Evolutionary conservation across 192 early-diverging fungal species (phyloP).

Genomic region (Backusella morwellensis): DNA sequence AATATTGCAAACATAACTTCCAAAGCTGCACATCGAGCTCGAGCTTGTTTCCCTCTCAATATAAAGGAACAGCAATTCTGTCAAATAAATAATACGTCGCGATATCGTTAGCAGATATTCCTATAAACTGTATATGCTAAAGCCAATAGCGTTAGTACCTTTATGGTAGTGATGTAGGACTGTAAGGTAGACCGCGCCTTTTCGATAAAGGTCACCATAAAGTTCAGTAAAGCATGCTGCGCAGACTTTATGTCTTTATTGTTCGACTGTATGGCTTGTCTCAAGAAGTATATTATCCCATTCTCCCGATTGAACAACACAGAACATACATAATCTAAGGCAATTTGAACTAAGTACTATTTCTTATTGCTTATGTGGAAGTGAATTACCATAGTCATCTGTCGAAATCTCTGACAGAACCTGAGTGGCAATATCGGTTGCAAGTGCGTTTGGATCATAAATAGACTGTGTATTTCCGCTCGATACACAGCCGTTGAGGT

Average conservation of each 20-base stretch:
- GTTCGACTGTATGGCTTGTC: conserved; percentile 27
- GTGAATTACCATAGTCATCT: conserved; percentile 23
- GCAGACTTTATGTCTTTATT: conserved; percentile 20
- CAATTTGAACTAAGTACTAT: background rate
- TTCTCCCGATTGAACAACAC: conserved; percentile 40
- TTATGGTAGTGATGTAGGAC: conserved; percentile 38
- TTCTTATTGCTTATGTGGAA: background rate
- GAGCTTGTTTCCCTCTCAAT: background rate
- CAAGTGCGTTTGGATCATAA: background rate
- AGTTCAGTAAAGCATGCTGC: conserved; percentile 43
- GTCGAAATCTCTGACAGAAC: conserved; percentile 24
- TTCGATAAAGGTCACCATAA: conserved; percentile 40
- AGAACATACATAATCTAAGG: conserved; percentile 44
- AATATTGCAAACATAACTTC: conserved; percentile 11
- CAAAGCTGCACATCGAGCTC: conserved; percentile 9
- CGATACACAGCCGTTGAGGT: conserved; percentile 11
- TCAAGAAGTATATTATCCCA: conserved; percentile 45
- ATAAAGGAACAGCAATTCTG: background rate
- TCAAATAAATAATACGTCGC: background rate
- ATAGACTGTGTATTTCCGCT: background rate
- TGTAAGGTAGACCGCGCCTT: conserved; percentile 28
- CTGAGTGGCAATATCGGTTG: conserved; percentile 20
- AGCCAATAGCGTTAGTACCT: conserved; percentile 36
- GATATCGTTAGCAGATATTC: background rate
- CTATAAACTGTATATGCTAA: conserved; percentile 17